Base-by-base conservation (phyloP, 768 basidiomycete genomes). In the Podaxis mareebaensis region DNA sequence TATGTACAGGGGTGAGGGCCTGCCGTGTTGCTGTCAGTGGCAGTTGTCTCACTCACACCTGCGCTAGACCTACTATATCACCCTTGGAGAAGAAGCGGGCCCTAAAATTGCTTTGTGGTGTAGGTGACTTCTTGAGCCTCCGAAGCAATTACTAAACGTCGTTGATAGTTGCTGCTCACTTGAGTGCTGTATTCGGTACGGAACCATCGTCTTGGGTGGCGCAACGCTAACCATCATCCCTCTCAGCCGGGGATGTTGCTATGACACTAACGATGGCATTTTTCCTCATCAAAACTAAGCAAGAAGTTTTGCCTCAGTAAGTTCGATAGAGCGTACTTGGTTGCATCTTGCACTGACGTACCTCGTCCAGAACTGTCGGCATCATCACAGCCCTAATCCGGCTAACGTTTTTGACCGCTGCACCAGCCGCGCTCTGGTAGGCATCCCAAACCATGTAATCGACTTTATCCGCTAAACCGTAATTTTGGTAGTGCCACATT, bases 341-440 rank as follows among this genome's bases (percentile, higher is more conserved):
- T 40, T 40, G 22, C 20, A 22, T 15, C 22, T 13, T 40, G 0
- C 12, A 12, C 38, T 38, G 12, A 46, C 4, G 20, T 20, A 38
- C n/a, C 44, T 53, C 22, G 2, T 26, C 46, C 33, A 71, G 73
- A 53, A 73, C 74, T 5, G 67, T 71, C 13, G 71, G 73, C 26
- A 53, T 74, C 30, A 70, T 77, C 63, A 68, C 53, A 20, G 64
- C 74, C 2, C 69, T 77, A 20, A 64, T 75, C 5, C 70, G 71
- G 10, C 68, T 77, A 13, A 75, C 74, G 1, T 75, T 74, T 49
- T 68, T 72, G 53, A 72, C 73, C 7, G 70, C 73, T 1, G 71
- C 73, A 28, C 75, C 76, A 12, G 75, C 76, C 46, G 69, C 74
- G 17, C 13, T 77, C 30, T 77, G 76, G 74, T 76, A 59, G n/a